Evolutionary conservation across 306 rosid species (phyloP).

Genomic region (Ochetophila trinervis): DNA sequence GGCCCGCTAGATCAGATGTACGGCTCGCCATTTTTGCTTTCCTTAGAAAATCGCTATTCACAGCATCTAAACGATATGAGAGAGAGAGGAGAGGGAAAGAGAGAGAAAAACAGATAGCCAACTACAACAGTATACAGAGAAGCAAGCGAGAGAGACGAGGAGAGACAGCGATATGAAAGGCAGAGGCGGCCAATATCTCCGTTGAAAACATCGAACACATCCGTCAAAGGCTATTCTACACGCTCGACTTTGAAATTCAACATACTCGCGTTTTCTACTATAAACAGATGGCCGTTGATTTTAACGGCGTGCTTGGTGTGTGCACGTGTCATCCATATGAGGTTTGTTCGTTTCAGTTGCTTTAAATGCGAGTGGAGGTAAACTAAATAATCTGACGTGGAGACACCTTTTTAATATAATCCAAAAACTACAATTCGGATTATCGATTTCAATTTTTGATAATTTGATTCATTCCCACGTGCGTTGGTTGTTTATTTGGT

Average conservation of each 20-base stretch:
- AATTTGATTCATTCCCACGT: too few relatives aligned
- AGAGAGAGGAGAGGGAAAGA: background rate
- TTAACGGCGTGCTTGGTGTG: too few relatives aligned
- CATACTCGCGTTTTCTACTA: background rate
- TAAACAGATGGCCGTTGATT: too few relatives aligned
- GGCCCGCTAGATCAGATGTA: constrained; percentile 19
- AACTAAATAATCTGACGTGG: too few relatives aligned
- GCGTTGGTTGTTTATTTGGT: too few relatives aligned
- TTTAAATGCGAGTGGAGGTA: background rate
- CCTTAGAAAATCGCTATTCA: background rate
- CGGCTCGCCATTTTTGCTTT: constrained; percentile 11
- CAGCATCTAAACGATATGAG: background rate
- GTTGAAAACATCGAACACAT: too few relatives aligned
- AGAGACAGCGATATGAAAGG: background rate
- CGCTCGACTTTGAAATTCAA: background rate
- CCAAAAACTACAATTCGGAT: too few relatives aligned
- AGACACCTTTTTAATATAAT: too few relatives aligned
- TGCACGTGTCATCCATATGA: background rate
- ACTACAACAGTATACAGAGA: background rate
- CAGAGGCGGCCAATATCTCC: background rate
- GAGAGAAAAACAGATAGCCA: too few relatives aligned
- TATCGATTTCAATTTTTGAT: too few relatives aligned
- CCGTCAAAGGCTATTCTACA: background rate
- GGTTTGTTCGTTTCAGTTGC: background rate
- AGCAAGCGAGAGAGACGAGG: background rate